phyloP scores from a whole-genome alignment of 371 early-diverging fungal species.

The Dichotomocladium elegans region DNA sequence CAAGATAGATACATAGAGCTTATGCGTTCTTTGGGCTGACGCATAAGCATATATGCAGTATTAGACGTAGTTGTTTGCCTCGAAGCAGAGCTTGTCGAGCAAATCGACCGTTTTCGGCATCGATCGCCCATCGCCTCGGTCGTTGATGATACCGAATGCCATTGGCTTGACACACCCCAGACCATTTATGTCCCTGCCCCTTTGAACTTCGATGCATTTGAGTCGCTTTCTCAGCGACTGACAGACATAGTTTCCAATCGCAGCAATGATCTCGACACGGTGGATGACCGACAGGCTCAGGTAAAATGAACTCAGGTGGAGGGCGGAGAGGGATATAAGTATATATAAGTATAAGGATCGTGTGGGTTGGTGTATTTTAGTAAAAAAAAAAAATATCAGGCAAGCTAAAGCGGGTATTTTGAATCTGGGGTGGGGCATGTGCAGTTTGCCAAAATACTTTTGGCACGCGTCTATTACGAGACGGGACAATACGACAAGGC shows the following conservation, averaged over 20 bases:
- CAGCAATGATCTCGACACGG: constrained; percentile 1
- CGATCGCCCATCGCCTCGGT: neutral
- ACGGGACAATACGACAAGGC: constrained; percentile 30
- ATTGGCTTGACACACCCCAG: neutral
- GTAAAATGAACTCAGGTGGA: constrained; percentile 13
- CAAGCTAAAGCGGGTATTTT: no score
- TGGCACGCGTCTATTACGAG: constrained; percentile 39
- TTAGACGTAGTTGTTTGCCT: constrained; percentile 16
- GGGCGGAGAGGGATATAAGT: no score
- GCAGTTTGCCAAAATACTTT: constrained; percentile 35
- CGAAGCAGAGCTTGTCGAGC: constrained; percentile 24
- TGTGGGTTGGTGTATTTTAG: neutral
- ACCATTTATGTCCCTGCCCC: neutral
- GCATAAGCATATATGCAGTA: constrained; percentile 7
- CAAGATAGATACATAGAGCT: neutral
- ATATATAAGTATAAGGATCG: no score
- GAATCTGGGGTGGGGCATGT: no score
- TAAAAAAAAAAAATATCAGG: no score
- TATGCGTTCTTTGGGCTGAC: neutral
- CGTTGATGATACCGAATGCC: constrained; percentile 6
- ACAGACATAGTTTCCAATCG: neutral
- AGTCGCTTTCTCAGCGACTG: constrained; percentile 2
- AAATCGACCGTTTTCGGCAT: constrained; percentile 4
- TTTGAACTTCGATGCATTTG: constrained; percentile 12
- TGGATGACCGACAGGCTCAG: constrained; percentile 5